Conservation (phyloP, 108 stramenopile genomes). For the Stephanodiscus triporus region DNA sequence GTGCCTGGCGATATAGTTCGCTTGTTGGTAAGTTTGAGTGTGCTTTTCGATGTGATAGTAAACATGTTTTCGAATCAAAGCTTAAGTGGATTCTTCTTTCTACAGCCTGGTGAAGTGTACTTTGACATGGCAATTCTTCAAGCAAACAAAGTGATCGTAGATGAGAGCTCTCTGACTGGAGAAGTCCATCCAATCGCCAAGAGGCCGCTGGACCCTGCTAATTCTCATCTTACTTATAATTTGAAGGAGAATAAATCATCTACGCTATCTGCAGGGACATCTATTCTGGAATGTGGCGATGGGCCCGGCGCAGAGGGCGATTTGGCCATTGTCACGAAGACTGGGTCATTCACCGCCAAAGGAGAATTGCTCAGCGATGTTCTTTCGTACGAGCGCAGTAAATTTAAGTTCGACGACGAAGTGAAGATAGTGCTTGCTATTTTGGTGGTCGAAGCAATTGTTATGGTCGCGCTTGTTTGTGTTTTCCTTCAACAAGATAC, state of each 20-base stretch:
- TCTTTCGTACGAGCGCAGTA: slow-evolving; percentile 63
- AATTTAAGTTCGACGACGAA: slow-evolving; percentile 74
- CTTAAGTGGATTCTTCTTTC: background rate
- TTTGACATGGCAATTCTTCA: slow-evolving; percentile 62
- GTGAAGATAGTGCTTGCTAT: slow-evolving; percentile 57
- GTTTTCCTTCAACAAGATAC: slow-evolving; percentile 52
- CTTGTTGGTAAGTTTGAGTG: slow-evolving; percentile 3
- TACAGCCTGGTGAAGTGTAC: slow-evolving; percentile 51
- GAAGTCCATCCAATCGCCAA: slow-evolving; percentile 68
- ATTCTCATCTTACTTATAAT: slow-evolving; percentile 30
- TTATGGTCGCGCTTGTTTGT: slow-evolving; percentile 50
- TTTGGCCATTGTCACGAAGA: slow-evolving; percentile 58
- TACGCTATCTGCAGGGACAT: slow-evolving; percentile 71
- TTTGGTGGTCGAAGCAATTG: slow-evolving; percentile 54
- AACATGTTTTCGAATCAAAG: background rate
- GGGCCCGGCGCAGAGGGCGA: slow-evolving; percentile 32
- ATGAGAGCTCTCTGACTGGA: slow-evolving; percentile 72
- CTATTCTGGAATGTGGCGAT: slow-evolving; percentile 52
- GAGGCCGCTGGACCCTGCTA: slow-evolving; percentile 45
- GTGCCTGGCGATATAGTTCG: slow-evolving; percentile 68
- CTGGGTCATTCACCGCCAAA: slow-evolving; percentile 66
- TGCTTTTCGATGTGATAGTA: background rate
- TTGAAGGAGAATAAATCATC: slow-evolving; percentile 47
- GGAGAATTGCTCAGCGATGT: slow-evolving; percentile 67
- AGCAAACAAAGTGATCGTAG: slow-evolving; percentile 44